phyloP scores from a whole-genome alignment of 495 filamentous ascomycete species.

The Podospora tetraspora region DNA sequence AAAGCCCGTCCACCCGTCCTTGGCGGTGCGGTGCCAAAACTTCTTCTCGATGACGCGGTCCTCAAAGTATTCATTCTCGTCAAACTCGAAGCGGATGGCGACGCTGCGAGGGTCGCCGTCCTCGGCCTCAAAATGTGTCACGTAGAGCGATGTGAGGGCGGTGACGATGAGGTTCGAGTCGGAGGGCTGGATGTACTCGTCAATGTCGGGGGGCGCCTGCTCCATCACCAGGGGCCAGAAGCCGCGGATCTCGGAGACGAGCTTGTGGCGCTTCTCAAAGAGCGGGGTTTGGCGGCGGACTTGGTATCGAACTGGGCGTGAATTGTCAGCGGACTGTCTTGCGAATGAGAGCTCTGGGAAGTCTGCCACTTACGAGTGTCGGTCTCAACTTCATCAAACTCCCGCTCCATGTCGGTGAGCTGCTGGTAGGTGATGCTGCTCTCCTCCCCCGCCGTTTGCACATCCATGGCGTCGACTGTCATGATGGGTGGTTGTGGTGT shows the following conservation, averaged over 20 bases:
- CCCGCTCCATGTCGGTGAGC: slow-evolving; percentile 58
- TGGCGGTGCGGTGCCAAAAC: slow-evolving; percentile 70
- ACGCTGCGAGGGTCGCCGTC: slow-evolving; percentile 62
- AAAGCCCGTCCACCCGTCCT: slow-evolving; percentile 63
- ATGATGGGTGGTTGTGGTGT: background rate
- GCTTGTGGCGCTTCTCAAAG: slow-evolving; percentile 64
- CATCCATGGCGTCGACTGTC: background rate
- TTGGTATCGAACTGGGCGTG: slow-evolving; percentile 20
- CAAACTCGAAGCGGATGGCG: slow-evolving; percentile 55
- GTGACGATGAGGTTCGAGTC: slow-evolving; percentile 65
- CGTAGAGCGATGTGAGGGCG: slow-evolving; percentile 56
- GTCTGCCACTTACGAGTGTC: slow-evolving; percentile 56
- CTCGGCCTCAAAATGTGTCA: slow-evolving; percentile 72
- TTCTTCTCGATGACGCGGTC: slow-evolving; percentile 77
- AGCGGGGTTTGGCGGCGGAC: slow-evolving; percentile 60
- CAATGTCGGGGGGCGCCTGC: slow-evolving; percentile 74
- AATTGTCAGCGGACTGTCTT: background rate
- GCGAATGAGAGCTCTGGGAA: no score
- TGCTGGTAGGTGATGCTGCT: slow-evolving; percentile 48
- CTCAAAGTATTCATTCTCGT: slow-evolving; percentile 67
- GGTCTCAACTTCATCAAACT: slow-evolving; percentile 64
- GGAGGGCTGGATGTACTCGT: slow-evolving; percentile 72
- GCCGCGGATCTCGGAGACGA: slow-evolving; percentile 63
- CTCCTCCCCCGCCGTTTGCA: slow-evolving; percentile 30
- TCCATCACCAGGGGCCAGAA: slow-evolving; percentile 90